Evolutionary conservation across 2,329 filamentous ascomycete species (phyloP), one percentile per base, ranked within the genome.

Genomic region (Dothideomycetes sp.): DNA sequence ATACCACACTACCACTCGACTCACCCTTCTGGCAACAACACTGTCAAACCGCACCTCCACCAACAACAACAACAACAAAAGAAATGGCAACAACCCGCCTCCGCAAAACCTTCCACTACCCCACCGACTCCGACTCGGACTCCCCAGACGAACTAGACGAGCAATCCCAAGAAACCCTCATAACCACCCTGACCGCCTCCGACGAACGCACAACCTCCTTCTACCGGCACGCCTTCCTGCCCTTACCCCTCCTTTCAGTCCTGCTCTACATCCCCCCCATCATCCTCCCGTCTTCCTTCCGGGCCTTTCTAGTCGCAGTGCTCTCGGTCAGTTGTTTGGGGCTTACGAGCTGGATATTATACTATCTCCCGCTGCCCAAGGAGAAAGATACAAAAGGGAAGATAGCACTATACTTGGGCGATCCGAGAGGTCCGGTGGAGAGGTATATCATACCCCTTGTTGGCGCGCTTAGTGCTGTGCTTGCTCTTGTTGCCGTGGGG

Each of bases 31-130:
- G n/a, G n/a, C n/a, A n/a, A n/a, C n/a, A n/a, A n/a, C n/a, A n/a
- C n/a, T n/a, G n/a, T n/a, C n/a, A n/a, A n/a, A n/a, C n/a, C n/a
- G n/a, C n/a, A 27, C 12, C 22, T 27, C 22, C 22, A 7, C 22
- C 19, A 9, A 5, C 33, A 12, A 12, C 19, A n/a, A 33, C 4
- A 2, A 22, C 16, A 15, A 31, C 31, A 39, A 17, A 19, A 27
- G 40, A 12, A 11, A 70, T 72, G 69, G 63, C 67, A 41, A 61
- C 72, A 31, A 66, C 82, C 38, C 78, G 83, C 46, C 66, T 91
- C 33, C 79, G 87, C 52, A 81, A 74, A 52, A 81, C 83, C 7
- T 91, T 93, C 62, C 75, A 73, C 45, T 91, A 89, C 62, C 81
- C 81, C 4, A 61, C 66, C 41, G 66, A 70, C 45, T 63, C 65